Base-by-base conservation (phyloP, 129 eudicot genomes). In the Sambucus nigra region DNA sequence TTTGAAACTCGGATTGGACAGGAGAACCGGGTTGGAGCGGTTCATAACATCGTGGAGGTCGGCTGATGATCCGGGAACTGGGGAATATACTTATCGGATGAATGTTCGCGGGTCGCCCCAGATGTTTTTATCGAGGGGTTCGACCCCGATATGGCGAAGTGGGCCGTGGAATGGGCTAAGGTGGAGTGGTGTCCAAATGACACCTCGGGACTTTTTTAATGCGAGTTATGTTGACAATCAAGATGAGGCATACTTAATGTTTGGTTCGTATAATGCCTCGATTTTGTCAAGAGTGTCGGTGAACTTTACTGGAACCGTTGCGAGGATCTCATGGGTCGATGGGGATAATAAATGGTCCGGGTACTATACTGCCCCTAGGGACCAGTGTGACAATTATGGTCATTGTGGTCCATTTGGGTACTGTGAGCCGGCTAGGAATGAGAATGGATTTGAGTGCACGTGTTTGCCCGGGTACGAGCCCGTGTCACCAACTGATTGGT, bases 401-500 rank as follows among this genome's bases (percentile, higher is more conserved):
- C 58, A 56, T 53, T 78, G 85, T 20, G 85, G 80, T 15, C 24
- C 69, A 0, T 73, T 55, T 35, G 75, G 86, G 0, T 0, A 50
- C 28, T 79, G 81, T 33, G 54, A 79, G 54, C 60, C 61, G 1
- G 26, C 42, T 4, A 42, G 6, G 15, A 49, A 16, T 18, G 39
- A 47, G 0, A 51, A 41, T 14, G 65, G 25, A 31, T 76, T 66
- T 14, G 70, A 74, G 53, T 69, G 81, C 39, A 47, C 22, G 3
- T 79, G 86, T n/a, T 47, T 70, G 17, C 74, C 71, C 0, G 86
- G 86, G 20, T 74, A 61, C 23, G 78, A 62, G 62, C 86, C 86
- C 13, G 32, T 16, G 39, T 44, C 69, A 0, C 21, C 33, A 5
- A 55, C 23, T 3, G 80, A 70, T 33, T 80, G 88, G 88, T 55